Conservation (phyloP, 2,329 filamentous ascomycete genomes). For the Talaromyces sp. region DNA sequence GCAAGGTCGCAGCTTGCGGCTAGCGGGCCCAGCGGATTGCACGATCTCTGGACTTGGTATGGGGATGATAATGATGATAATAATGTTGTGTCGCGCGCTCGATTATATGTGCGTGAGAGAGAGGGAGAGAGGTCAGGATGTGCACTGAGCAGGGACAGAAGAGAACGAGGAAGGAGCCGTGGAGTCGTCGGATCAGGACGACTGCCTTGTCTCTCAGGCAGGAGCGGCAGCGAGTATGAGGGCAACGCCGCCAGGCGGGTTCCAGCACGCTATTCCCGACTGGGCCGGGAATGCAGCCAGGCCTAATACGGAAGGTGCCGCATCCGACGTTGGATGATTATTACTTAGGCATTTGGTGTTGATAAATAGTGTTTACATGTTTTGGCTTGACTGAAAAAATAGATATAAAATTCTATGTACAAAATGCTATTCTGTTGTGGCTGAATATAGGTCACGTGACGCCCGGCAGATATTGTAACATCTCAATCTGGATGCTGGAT, state of each 20-base stretch:
- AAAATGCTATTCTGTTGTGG: no score
- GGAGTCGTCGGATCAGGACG: conserved; percentile 5
- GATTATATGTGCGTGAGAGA: not conserved
- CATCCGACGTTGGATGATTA: not conserved
- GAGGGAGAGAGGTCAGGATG: not conserved
- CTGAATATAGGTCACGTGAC: no score
- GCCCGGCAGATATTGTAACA: no score
- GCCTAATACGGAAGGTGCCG: not conserved
- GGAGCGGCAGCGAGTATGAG: not conserved
- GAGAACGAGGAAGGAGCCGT: not conserved
- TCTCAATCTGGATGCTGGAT: no score
- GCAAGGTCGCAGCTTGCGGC: not conserved
- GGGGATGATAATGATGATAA: not conserved
- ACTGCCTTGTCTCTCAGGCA: not conserved
- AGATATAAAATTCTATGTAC: no score
- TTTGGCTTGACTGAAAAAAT: no score
- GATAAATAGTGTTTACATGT: no score
- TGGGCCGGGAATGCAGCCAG: not conserved
- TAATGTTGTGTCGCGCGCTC: conserved; percentile 2
- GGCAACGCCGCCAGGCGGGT: conserved; percentile 3
- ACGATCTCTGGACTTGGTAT: not conserved
- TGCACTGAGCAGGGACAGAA: not conserved
- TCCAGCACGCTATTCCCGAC: conserved; percentile 9
- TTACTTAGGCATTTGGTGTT: no score
- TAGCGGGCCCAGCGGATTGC: not conserved